Evolutionary conservation across 768 basidiomycete species (phyloP).

Genomic region (Lentinula sp.): DNA sequence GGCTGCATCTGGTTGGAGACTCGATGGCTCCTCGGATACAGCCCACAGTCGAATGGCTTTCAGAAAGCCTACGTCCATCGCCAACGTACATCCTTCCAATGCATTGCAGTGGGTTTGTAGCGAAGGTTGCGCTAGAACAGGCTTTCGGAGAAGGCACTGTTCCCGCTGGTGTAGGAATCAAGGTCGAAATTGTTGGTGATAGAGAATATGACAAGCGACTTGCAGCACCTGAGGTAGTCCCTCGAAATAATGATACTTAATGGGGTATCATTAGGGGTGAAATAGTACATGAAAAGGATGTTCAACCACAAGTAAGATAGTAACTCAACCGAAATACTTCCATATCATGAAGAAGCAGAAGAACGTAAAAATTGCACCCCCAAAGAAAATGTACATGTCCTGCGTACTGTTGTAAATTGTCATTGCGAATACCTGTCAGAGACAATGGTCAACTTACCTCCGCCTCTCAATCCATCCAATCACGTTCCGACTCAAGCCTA

Average conservation of each 20-base stretch:
- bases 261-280: background rate
- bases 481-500: constrained; percentile 89
- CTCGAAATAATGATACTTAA: background rate
- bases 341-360: constrained; percentile 92
- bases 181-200: constrained; percentile 50
- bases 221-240: constrained; percentile 19
- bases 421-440: background rate
- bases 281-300: background rate
- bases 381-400: constrained; percentile 91
- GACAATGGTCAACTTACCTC: constrained; percentile 47
- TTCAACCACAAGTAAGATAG: background rate
- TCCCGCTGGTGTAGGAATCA: constrained; percentile 70
- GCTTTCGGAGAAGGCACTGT: constrained; percentile 74
- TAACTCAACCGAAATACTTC: constrained; percentile 68
- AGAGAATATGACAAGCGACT: constrained; percentile 31
- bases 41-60: constrained; percentile 67
- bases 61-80: constrained; percentile 49
- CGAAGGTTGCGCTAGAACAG: constrained; percentile 62
- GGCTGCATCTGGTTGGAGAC: constrained; percentile 74
- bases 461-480: constrained; percentile 97
- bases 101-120: constrained; percentile 81
- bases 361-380: constrained; percentile 81
- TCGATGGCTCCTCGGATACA: constrained; percentile 58
- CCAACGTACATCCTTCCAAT: constrained; percentile 74
- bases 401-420: constrained; percentile 58